Evolutionary conservation across 1,284 basidiomycete species (phyloP).

Genomic region (Pascua guehoae): DNA sequence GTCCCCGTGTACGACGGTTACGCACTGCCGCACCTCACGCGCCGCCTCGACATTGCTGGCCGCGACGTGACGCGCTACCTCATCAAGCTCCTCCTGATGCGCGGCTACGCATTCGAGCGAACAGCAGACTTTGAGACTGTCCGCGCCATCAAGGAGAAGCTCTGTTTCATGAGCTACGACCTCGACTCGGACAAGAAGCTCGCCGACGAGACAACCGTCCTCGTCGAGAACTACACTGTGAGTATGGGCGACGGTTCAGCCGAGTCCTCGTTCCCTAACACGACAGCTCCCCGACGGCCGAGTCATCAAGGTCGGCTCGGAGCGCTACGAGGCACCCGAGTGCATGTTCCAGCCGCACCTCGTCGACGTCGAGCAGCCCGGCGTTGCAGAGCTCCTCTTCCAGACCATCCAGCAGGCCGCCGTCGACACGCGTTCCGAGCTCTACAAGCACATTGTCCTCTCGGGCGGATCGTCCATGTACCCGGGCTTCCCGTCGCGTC

Average conservation of each 20-base stretch:
- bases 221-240: constrained; percentile 95
- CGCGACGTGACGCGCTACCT: constrained; percentile 97
- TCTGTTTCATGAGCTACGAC: constrained; percentile 98
- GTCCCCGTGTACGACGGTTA: constrained; percentile 98
- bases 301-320: constrained; percentile 93
- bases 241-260: constrained; percentile 25
- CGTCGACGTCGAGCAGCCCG: constrained; percentile 94
- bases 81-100: constrained; percentile 96
- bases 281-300: constrained; percentile 88
- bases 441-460: constrained; percentile 98
- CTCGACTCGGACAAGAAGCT: constrained; percentile 89
- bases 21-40: constrained; percentile 88
- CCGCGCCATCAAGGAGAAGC: constrained; percentile 95
- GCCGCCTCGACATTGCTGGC: constrained; percentile 93
- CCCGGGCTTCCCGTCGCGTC: constrained; percentile 88
- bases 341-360: constrained; percentile 99
- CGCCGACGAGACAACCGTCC: constrained; percentile 91
- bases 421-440: constrained; percentile 81
- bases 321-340: constrained; percentile 99
- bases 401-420: constrained; percentile 91
- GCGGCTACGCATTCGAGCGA: constrained; percentile 98
- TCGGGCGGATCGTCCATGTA: constrained; percentile 99
- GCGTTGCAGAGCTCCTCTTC: constrained; percentile 96
- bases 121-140: constrained; percentile 99
- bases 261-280: background rate